Conservation (phyloP, 1,284 basidiomycete genomes). For the Melanopsichium pennsylvanicum region DNA sequence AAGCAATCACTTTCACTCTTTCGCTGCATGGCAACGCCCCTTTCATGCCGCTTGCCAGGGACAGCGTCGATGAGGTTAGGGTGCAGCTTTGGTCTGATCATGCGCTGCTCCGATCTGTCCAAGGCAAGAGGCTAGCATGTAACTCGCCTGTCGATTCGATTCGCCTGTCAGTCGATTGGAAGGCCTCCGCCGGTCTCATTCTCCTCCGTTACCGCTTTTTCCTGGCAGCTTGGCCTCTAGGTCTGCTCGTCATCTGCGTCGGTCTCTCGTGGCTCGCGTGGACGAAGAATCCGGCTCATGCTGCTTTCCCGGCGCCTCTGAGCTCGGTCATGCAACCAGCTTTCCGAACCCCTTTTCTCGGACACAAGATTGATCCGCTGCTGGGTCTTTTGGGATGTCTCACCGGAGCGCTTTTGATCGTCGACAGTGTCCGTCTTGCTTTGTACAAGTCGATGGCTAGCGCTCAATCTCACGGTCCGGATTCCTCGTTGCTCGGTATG, state of each 20-base stretch:
- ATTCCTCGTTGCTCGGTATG: constrained; percentile 34
- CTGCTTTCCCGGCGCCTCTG: constrained; percentile 18
- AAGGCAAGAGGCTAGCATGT: constrained; percentile 11
- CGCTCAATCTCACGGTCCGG: constrained; percentile 11
- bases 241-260: constrained; percentile 34
- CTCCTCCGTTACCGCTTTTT: constrained; percentile 57
- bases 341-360: constrained; percentile 13
- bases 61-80: constrained; percentile 23
- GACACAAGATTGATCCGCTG: constrained; percentile 12
- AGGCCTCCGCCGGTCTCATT: constrained; percentile 48
- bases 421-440: constrained; percentile 22
- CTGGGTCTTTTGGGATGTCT: constrained; percentile 18
- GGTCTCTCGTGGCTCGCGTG: constrained; percentile 32
- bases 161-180: constrained; percentile 50
- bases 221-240: constrained; percentile 50
- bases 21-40: constrained; percentile 58
- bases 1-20: constrained; percentile 27
- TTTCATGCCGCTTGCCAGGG: constrained; percentile 49
- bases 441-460: constrained; percentile 12
- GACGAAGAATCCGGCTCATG: constrained; percentile 7
- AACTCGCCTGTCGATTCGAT: constrained; percentile 33
- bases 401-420: background rate
- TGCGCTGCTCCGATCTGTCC: constrained; percentile 8
- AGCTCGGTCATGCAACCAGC: constrained; percentile 23
- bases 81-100: constrained; percentile 57